Conservation (phyloP, 2,329 filamentous ascomycete genomes). For the Diaporthe sp. region DNA sequence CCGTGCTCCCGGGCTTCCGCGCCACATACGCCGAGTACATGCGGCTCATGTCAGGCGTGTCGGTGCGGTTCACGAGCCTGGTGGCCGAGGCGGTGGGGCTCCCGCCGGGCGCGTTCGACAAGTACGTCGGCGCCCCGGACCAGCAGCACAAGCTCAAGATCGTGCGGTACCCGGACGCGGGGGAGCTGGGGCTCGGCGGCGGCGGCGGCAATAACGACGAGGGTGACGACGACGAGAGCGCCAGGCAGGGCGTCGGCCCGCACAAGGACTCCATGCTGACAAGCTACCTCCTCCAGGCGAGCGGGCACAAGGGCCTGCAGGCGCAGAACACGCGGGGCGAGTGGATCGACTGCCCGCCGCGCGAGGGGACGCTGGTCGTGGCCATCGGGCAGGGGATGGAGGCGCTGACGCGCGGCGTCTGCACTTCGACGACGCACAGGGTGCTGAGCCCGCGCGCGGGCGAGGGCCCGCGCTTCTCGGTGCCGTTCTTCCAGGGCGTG, state of each 20-base stretch:
- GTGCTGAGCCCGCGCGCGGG: conserved; percentile 82
- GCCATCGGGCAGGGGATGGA: conserved; percentile 91
- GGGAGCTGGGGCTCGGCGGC: conserved; percentile 65
- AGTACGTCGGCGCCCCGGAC: conserved; percentile 79
- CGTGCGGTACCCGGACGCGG: conserved; percentile 84
- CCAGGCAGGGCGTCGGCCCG: conserved; percentile 78
- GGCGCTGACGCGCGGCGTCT: conserved; percentile 86
- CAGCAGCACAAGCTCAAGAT: conserved; percentile 92
- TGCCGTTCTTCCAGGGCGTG: conserved; percentile 92
- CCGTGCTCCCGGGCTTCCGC: conserved; percentile 76
- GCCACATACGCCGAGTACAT: conserved; percentile 82
- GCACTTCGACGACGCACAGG: conserved; percentile 84
- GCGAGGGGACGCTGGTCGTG: conserved; percentile 84
- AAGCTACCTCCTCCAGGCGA: conserved; percentile 85
- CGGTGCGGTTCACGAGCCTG: conserved; percentile 80
- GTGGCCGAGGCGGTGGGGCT: conserved; percentile 88
- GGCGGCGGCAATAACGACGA: conserved; percentile 55
- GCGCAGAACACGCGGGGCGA: conserved; percentile 83
- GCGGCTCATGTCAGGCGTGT: conserved; percentile 78
- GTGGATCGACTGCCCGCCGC: conserved; percentile 87
- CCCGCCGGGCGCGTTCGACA: conserved; percentile 76
- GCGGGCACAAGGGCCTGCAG: conserved; percentile 81
- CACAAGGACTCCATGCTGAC: conserved; percentile 89
- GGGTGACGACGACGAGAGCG: conserved; percentile 87
- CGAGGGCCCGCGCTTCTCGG: conserved; percentile 79